A percentile compares a stretch with the other conserved stretches of the same genome.
Evolutionary conservation across 768 basidiomycete genomes (phyloP).

Genomic region (Dentipellis sp.): DNA sequence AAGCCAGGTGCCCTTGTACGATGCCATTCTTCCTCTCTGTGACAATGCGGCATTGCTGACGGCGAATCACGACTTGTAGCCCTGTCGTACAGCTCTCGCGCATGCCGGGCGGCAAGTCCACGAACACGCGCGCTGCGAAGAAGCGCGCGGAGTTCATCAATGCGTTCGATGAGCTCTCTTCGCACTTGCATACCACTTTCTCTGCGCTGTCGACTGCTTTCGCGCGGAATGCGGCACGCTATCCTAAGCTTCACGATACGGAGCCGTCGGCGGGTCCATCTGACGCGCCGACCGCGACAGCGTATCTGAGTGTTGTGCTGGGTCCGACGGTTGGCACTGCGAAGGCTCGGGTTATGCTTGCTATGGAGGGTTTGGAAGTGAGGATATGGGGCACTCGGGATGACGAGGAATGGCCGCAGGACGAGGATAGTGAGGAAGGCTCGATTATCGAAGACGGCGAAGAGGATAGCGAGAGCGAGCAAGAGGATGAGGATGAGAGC

Average conservation of each 20-base stretch:
- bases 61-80: slow-evolving; percentile 23
- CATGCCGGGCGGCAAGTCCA: slow-evolving; percentile 40
- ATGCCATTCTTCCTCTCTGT: slow-evolving; percentile 6
- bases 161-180: slow-evolving; percentile 62
- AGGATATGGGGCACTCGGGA: slow-evolving; percentile 23
- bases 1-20: slow-evolving; percentile 72
- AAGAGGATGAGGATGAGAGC: slow-evolving; percentile 6
- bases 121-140: slow-evolving; percentile 41
- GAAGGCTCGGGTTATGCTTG: slow-evolving; percentile 51
- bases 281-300: slow-evolving; percentile 19
- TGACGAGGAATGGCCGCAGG: slow-evolving; percentile 3
- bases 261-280: neutral
- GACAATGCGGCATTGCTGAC: neutral
- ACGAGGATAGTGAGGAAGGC: slow-evolving; percentile 1
- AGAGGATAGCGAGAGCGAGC: neutral
- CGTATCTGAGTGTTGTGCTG: slow-evolving; percentile 53
- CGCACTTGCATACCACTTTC: slow-evolving; percentile 70
- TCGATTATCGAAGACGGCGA: slow-evolving; percentile 8
- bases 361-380: slow-evolving; percentile 54
- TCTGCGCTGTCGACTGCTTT: slow-evolving; percentile 62
- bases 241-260: neutral
- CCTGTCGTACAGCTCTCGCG: slow-evolving; percentile 57
- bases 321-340: slow-evolving; percentile 58
- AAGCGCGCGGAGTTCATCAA: slow-evolving; percentile 52
- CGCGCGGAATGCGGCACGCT: slow-evolving; percentile 23